phyloP scores from a whole-genome alignment of 352 stramenopile species.

The Globisporangium nodosum region DNA sequence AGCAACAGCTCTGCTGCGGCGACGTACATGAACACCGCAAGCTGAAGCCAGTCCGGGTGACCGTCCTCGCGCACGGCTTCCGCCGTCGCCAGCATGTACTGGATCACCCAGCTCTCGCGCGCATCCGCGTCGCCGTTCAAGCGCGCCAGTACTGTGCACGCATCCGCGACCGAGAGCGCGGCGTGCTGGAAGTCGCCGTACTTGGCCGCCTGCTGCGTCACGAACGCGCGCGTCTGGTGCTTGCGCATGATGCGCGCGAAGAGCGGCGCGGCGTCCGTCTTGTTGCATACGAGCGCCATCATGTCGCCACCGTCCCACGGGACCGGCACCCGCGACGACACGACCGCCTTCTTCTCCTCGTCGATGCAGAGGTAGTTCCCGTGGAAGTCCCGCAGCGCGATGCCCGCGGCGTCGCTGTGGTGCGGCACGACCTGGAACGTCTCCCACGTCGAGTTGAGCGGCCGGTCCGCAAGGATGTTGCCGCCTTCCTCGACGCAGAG shows the following conservation, averaged over 20 bases:
- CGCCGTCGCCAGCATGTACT: constrained; percentile 66
- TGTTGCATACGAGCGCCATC: constrained; percentile 75
- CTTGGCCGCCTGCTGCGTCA: constrained; percentile 31
- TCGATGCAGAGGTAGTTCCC: constrained; percentile 77
- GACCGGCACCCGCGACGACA: constrained; percentile 43
- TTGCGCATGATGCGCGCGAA: constrained; percentile 71
- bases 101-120: constrained; percentile 50
- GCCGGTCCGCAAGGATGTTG: constrained; percentile 62
- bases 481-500: constrained; percentile 75
- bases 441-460: constrained; percentile 80
- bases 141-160: constrained; percentile 50
- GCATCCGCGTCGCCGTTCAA: constrained; percentile 50
- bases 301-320: constrained; percentile 69
- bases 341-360: constrained; percentile 26
- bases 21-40: constrained; percentile 64
- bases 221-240: constrained; percentile 60
- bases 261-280: constrained; percentile 37
- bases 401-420: constrained; percentile 28
- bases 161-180: constrained; percentile 46
- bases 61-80: constrained; percentile 53
- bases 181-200: constrained; percentile 52
- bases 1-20: neutral
- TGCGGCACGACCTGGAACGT: constrained; percentile 81
- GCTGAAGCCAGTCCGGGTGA: constrained; percentile 79
- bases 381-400: constrained; percentile 75